These are phyloP conservation scores for Anthracocystis panici-leucophaei DNA, from an alignment of 1,284 basidiomycete species.

Conservation along the genomic window DNA sequence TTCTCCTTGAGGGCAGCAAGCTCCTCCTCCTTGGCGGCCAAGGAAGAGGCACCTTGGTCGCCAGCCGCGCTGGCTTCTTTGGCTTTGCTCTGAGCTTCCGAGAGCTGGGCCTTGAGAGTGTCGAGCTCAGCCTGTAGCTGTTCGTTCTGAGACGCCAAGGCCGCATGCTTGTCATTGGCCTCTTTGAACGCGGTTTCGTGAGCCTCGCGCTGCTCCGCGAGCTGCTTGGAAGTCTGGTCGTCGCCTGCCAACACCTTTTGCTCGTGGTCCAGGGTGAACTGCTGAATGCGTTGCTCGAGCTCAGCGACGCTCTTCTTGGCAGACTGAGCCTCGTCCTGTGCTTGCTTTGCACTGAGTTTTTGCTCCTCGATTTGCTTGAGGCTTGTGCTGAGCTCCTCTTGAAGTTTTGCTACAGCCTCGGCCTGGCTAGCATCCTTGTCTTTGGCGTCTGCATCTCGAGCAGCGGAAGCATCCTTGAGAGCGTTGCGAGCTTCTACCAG, in stretches of 20 bases:
- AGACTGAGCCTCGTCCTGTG: conserved; percentile 23
- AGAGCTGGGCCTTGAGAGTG: conserved; percentile 20
- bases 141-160: conserved; percentile 15
- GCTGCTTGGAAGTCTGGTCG: conserved; percentile 17
- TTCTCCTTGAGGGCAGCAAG: conserved; percentile 18
- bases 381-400: conserved; percentile 21
- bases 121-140: conserved; percentile 37
- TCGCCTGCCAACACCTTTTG: conserved; percentile 18
- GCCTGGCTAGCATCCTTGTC: conserved; percentile 14
- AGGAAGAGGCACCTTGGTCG: conserved; percentile 21
- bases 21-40: conserved; percentile 42
- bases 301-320: conserved; percentile 21
- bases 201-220: conserved; percentile 32
- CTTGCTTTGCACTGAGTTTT: conserved; percentile 22
- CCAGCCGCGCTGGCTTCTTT: conserved; percentile 27
- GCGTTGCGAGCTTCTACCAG: conserved; percentile 26
- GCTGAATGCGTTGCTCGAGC: conserved; percentile 30
- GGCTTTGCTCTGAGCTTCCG: conserved; percentile 26
- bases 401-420: conserved; percentile 28
- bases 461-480: conserved; percentile 18
- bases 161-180: conserved; percentile 25
- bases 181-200: conserved; percentile 29
- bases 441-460: conserved; percentile 21
- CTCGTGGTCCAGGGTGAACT: conserved; percentile 31
- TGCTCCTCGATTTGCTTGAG: conserved; percentile 37